Conservation (phyloP, 1,284 basidiomycete genomes). For the Tilletia walkeri region DNA sequence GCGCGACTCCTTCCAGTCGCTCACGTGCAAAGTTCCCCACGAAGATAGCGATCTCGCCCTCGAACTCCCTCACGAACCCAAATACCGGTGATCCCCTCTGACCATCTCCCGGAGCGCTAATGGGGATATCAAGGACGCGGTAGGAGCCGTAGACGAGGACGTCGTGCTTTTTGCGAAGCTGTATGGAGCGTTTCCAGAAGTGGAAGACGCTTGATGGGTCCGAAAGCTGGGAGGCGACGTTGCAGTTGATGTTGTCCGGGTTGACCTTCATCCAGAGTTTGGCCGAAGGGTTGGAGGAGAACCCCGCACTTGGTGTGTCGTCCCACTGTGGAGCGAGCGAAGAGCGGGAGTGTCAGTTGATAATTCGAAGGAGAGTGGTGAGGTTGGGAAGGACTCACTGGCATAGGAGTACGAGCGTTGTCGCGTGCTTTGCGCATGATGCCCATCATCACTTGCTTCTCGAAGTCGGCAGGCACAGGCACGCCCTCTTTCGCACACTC, state of each 20-base stretch:
- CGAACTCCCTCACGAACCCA: conserved; percentile 5
- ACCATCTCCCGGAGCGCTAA: not conserved
- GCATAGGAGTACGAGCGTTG: conserved; percentile 69
- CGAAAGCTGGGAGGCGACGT: conserved; percentile 62
- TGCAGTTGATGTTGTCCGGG: conserved; percentile 65
- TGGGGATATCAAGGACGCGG: conserved; percentile 58
- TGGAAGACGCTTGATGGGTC: conserved; percentile 62
- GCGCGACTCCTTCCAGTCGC: not conserved
- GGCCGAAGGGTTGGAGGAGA: conserved; percentile 61
- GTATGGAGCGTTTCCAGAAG: conserved; percentile 66
- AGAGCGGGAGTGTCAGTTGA: not conserved
- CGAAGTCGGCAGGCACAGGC: conserved; percentile 10
- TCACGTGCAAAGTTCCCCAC: conserved; percentile 1
- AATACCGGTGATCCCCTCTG: not conserved
- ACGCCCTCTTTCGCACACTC: conserved; percentile 46
- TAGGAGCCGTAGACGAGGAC: conserved; percentile 67
- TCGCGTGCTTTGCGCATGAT: conserved; percentile 69
- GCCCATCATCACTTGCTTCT: conserved; percentile 52
- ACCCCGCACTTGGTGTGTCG: conserved; percentile 64
- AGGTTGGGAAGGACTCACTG: conserved; percentile 39
- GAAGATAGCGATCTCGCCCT: not conserved
- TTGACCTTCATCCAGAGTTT: conserved; percentile 75
- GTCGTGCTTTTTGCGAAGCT: conserved; percentile 62
- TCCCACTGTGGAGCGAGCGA: conserved; percentile 63
- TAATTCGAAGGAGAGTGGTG: conserved; percentile 45